Percentiles rank a stretch among this genome's conserved stretches.
phyloP scores from a whole-genome alignment of 2,329 filamentous ascomycete species.

The Ophiostoma sp. region DNA sequence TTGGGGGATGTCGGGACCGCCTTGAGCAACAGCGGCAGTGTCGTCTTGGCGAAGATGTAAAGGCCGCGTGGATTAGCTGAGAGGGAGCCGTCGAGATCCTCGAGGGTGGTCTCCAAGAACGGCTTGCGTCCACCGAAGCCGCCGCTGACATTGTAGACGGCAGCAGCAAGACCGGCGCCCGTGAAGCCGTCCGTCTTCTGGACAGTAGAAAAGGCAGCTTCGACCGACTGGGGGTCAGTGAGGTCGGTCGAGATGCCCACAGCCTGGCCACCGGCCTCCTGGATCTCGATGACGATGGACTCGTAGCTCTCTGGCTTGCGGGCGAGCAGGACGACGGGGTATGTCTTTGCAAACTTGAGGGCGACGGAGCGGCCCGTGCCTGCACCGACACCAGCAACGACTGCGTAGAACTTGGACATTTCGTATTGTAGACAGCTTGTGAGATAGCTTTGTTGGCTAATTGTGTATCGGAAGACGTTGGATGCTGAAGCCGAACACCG shows the following conservation, averaged over 20 bases:
- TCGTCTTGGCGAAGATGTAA: conserved; percentile 68
- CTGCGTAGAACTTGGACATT: conserved; percentile 50
- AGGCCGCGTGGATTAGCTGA: conserved; percentile 56
- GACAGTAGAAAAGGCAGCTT: conserved; percentile 58
- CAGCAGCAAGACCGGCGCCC: conserved; percentile 53
- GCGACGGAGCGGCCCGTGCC: conserved; percentile 51
- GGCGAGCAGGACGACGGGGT: conserved; percentile 70
- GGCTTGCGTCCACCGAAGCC: conserved; percentile 48
- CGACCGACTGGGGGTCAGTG: conserved; percentile 46
- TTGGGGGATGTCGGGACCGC: conserved; percentile 51
- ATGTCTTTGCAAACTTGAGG: conserved; percentile 56
- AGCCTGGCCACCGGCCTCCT: conserved; percentile 59
- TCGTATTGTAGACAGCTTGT: background rate
- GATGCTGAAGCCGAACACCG: background rate
- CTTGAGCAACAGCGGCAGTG: conserved; percentile 65
- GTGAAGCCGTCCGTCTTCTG: conserved; percentile 48
- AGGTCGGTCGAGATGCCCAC: conserved; percentile 66
- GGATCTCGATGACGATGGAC: conserved; percentile 64
- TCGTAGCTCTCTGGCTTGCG: conserved; percentile 61
- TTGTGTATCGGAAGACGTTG: background rate
- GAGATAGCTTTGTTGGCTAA: background rate
- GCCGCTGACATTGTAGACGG: conserved; percentile 63
- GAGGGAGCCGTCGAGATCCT: conserved; percentile 47
- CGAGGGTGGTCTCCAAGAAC: conserved; percentile 51
- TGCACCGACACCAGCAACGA: conserved; percentile 67